Conservation (phyloP, 169 alveolate species). For the Condylostoma magnum region DNA sequence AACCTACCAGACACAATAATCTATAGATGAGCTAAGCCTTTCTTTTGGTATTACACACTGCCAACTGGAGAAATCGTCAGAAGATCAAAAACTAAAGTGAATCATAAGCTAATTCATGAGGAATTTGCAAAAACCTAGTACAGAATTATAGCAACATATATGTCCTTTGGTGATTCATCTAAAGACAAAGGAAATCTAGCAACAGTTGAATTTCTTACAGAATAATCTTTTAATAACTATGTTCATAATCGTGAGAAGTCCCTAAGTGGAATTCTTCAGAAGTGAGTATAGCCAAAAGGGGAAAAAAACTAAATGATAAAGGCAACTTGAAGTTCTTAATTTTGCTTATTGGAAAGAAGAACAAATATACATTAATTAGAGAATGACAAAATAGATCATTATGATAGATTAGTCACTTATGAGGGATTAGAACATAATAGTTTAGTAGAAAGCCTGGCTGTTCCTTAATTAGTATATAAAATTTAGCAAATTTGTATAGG, state of each 20-base stretch:
- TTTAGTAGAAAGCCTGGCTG: constrained; percentile 54
- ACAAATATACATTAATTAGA: constrained; percentile 48
- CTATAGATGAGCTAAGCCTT: constrained; percentile 68
- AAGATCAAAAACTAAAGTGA: constrained; percentile 56
- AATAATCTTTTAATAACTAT: constrained; percentile 51
- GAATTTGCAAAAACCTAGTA: constrained; percentile 36
- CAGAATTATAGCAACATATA: constrained; percentile 18
- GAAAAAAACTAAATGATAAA: constrained; percentile 45
- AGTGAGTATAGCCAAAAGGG: constrained; percentile 55
- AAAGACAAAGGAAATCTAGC: not conserved
- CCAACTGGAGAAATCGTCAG: constrained; percentile 58
- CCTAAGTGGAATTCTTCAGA: constrained; percentile 51
- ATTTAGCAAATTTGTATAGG: constrained; percentile 58
- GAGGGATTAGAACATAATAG: constrained; percentile 77
- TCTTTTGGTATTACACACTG: constrained; percentile 71
- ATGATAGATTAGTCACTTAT: constrained; percentile 68
- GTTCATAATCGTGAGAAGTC: constrained; percentile 39
- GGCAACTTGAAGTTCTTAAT: constrained; percentile 56
- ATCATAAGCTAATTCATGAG: constrained; percentile 45
- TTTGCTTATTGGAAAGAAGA: constrained; percentile 53
- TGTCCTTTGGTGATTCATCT: not conserved
- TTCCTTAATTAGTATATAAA: constrained; percentile 63
- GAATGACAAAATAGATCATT: constrained; percentile 49
- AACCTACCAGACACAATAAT: constrained; percentile 67
- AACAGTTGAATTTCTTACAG: constrained; percentile 57